Evolutionary conservation across 768 basidiomycete genomes (phyloP).

Genomic region (Trametes cubensis): DNA sequence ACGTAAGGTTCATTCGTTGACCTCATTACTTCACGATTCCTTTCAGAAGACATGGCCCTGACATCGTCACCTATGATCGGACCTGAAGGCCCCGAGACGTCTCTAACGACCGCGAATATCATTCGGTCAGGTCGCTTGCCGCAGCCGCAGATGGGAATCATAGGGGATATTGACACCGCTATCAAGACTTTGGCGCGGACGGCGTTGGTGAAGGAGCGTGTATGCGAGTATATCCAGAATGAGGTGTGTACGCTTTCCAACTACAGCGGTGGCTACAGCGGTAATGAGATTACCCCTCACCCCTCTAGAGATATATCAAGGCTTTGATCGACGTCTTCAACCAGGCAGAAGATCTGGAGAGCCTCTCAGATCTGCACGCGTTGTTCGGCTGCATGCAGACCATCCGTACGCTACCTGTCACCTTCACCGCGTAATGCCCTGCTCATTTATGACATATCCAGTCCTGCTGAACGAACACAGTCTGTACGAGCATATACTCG

Average conservation of each 20-base stretch:
- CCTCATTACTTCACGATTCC: slow-evolving; percentile 4
- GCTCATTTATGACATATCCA: slow-evolving; percentile 34
- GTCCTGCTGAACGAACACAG: slow-evolving; percentile 94
- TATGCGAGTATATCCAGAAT: slow-evolving; percentile 86
- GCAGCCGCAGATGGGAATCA: slow-evolving; percentile 72
- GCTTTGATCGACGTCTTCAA: slow-evolving; percentile 81
- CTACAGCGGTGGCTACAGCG: background rate
- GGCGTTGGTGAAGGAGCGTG: slow-evolving; percentile 74
- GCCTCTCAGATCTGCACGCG: slow-evolving; percentile 85
- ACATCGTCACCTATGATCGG: slow-evolving; percentile 65
- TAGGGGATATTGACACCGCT: slow-evolving; percentile 76
- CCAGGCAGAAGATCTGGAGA: slow-evolving; percentile 92
- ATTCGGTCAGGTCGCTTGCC: slow-evolving; percentile 77
- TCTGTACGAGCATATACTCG: slow-evolving; percentile 92
- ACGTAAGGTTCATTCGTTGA: slow-evolving; percentile 5
- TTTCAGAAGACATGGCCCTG: slow-evolving; percentile 46
- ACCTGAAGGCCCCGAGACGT: slow-evolving; percentile 61
- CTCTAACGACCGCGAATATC: slow-evolving; percentile 63
- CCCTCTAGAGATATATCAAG: slow-evolving; percentile 80
- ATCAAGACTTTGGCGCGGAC: slow-evolving; percentile 77
- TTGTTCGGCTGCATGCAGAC: slow-evolving; percentile 93
- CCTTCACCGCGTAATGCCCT: background rate
- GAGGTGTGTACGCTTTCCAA: slow-evolving; percentile 58
- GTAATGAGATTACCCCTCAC: slow-evolving; percentile 16
- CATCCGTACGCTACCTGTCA: slow-evolving; percentile 63